These are phyloP conservation scores for Mycena vulgaris DNA, from an alignment of 768 basidiomycete genomes.

Conservation along the genomic window DNA sequence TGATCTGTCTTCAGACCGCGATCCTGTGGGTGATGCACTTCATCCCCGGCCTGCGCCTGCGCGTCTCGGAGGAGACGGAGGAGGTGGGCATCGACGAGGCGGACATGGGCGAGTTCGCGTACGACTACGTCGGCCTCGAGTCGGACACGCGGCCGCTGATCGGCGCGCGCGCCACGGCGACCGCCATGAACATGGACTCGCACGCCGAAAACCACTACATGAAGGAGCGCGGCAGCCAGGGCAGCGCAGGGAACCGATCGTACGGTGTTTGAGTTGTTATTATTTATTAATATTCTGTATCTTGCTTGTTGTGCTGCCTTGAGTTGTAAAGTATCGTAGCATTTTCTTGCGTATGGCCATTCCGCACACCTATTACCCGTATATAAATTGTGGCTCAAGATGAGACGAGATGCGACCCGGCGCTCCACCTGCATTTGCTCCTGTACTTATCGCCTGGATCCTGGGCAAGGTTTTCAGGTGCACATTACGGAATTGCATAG, in stretches of 20 bases:
- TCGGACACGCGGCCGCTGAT: constrained; percentile 50
- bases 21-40: constrained; percentile 92
- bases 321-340: no score
- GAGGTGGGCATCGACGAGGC: constrained; percentile 91
- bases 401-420: no score
- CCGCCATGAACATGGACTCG: constrained; percentile 34
- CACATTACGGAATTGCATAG: constrained; percentile 19
- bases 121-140: constrained; percentile 88
- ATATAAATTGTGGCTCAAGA: no score
- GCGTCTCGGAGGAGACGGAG: constrained; percentile 75
- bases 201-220: constrained; percentile 34
- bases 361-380: no score
- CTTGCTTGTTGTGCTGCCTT: not conserved
- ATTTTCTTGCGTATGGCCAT: no score
- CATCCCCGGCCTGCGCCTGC: constrained; percentile 85
- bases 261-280: not conserved
- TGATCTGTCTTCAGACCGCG: constrained; percentile 65
- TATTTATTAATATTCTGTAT: not conserved
- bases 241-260: constrained; percentile 5
- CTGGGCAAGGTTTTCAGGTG: no score
- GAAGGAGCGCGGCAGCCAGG: constrained; percentile 36
- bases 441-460: no score
- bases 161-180: constrained; percentile 8
- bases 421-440: not conserved
- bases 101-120: constrained; percentile 92